These are phyloP conservation scores for Eucalyptus sp. DNA, from an alignment of 345 rosid genomes.

Conservation along the genomic window DNA sequence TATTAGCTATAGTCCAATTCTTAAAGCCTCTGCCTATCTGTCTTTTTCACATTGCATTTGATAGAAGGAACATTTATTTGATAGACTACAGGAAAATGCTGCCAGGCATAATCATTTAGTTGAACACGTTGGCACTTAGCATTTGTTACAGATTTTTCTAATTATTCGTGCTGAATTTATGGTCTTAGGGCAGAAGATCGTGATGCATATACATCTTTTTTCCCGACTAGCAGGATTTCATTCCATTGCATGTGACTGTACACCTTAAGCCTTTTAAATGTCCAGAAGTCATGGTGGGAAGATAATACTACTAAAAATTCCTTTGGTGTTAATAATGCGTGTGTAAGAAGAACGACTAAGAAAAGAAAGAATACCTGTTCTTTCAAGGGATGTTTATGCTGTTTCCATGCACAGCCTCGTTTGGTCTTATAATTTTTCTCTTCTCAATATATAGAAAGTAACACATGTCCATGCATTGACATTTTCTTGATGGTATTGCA, in stretches of 20 bases:
- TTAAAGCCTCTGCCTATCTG: neutral
- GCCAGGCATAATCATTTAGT: neutral
- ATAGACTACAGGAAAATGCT: neutral
- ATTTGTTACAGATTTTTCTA: neutral
- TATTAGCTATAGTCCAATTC: neutral
- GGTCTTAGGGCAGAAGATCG: neutral
- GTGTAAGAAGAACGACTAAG: neutral
- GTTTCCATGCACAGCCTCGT: neutral
- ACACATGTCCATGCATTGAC: neutral
- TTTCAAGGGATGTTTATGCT: neutral
- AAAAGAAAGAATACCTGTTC: neutral
- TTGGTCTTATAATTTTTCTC: neutral
- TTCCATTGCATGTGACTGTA: neutral
- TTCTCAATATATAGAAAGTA: neutral
- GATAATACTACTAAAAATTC: neutral
- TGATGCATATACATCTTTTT: neutral
- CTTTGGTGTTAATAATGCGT: neutral
- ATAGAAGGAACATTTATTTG: neutral
- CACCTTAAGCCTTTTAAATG: neutral
- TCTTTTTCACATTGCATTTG: neutral
- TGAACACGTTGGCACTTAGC: neutral
- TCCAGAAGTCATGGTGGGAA: neutral
- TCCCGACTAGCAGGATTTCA: neutral
- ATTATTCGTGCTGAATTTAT: neutral
- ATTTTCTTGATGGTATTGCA: constrained; percentile 10